phyloP scores from a whole-genome alignment of 2,329 filamentous ascomycete species.

The Fusarium sp. region DNA sequence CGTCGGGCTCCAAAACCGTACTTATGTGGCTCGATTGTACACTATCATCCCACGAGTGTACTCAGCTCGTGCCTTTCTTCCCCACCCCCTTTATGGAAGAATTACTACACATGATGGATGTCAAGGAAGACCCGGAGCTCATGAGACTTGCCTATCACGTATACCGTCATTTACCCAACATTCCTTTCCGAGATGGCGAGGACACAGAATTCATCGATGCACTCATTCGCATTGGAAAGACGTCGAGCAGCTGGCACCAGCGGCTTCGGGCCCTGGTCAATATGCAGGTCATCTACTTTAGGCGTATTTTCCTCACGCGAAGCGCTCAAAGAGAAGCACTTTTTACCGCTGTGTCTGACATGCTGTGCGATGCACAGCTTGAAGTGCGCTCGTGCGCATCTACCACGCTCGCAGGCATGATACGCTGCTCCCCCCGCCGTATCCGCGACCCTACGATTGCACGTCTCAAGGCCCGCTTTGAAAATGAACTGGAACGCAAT shows the following conservation, averaged over 20 bases:
- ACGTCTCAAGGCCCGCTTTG: conserved; percentile 82
- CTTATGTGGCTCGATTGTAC: conserved; percentile 94
- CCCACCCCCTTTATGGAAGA: conserved; percentile 89
- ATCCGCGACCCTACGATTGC: conserved; percentile 83
- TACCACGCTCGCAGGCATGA: conserved; percentile 95
- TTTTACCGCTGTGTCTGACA: conserved; percentile 92
- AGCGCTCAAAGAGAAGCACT: conserved; percentile 79
- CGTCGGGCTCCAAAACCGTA: conserved; percentile 94
- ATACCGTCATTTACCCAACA: conserved; percentile 94
- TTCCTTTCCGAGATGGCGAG: conserved; percentile 88
- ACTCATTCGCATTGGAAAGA: conserved; percentile 87
- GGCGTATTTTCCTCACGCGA: conserved; percentile 88
- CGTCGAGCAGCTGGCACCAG: conserved; percentile 92
- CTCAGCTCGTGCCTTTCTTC: conserved; percentile 90
- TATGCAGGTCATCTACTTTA: conserved; percentile 99
- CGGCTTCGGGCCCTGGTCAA: conserved; percentile 94
- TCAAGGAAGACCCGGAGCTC: conserved; percentile 96
- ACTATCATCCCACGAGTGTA: conserved; percentile 92
- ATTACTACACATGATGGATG: conserved; percentile 99
- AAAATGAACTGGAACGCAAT: conserved; percentile 79
- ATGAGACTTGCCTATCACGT: conserved; percentile 96
- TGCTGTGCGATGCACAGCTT: conserved; percentile 91
- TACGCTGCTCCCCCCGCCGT: conserved; percentile 86
- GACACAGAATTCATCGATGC: conserved; percentile 85
- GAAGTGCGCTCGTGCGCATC: conserved; percentile 95